These are phyloP conservation scores for Syncephalastrum racemosum DNA, from an alignment of 371 early-diverging fungal genomes.

Conservation along the genomic window DNA sequence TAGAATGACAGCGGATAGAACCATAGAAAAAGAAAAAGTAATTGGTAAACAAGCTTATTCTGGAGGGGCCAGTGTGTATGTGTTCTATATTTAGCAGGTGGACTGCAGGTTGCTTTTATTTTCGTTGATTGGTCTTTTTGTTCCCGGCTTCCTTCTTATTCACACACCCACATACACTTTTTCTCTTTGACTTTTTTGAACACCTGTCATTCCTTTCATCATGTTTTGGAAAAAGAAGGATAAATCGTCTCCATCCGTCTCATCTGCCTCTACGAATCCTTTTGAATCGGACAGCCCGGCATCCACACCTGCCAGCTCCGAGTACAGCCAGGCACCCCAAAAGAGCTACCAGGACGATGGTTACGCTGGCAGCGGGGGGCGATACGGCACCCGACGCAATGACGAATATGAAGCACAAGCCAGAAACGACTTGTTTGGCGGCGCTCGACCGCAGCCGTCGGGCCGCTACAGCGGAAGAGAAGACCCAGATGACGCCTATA, in stretches of 20 bases:
- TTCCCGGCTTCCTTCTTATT: too few relatives aligned
- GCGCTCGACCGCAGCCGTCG: slow-evolving; percentile 5
- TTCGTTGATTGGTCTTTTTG: too few relatives aligned
- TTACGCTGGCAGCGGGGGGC: slow-evolving; percentile 11
- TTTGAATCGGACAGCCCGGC: slow-evolving; percentile 14
- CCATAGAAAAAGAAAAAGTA: too few relatives aligned
- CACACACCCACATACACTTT: too few relatives aligned
- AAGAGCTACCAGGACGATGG: not conserved
- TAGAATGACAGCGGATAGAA: too few relatives aligned
- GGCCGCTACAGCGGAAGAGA: slow-evolving; percentile 9
- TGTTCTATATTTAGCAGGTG: too few relatives aligned
- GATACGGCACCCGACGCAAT: slow-evolving; percentile 19
- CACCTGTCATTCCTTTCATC: slow-evolving; percentile 7
- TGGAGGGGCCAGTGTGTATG: too few relatives aligned
- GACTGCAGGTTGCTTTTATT: too few relatives aligned
- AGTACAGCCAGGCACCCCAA: slow-evolving; percentile 2
- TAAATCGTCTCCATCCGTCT: slow-evolving; percentile 14
- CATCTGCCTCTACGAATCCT: slow-evolving; percentile 22
- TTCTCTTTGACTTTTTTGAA: too few relatives aligned
- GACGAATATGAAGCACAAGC: slow-evolving; percentile 16
- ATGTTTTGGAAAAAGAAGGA: slow-evolving; percentile 29
- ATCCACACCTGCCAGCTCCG: slow-evolving; percentile 3
- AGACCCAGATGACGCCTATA: slow-evolving; percentile 15
- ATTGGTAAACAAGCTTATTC: too few relatives aligned
- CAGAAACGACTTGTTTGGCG: slow-evolving; percentile 24